These are phyloP conservation scores for Ensete ventricosum DNA, from an alignment of 176 grass and related monocot species.

Conservation along the genomic window DNA sequence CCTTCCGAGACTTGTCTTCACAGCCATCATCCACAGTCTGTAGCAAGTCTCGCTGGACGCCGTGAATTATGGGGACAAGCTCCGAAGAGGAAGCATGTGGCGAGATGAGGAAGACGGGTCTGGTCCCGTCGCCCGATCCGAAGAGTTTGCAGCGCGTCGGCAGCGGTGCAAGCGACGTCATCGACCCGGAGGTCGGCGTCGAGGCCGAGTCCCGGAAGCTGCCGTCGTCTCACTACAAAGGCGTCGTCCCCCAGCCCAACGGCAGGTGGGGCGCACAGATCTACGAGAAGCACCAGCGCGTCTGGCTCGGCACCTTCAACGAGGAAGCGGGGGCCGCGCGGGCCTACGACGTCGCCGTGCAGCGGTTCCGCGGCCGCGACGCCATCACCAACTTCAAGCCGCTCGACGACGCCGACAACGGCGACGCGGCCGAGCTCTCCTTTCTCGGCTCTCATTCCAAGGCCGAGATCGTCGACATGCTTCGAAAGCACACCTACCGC, in stretches of 20 bases:
- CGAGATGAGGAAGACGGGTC: neutral
- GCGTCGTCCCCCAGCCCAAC: slow-evolving; percentile 96
- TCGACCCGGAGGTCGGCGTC: neutral
- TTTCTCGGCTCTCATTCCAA: slow-evolving; percentile 1
- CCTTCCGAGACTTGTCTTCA: too few species aligned
- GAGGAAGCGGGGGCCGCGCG: slow-evolving; percentile 57
- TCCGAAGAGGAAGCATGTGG: neutral
- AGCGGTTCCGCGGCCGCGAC: slow-evolving; percentile 90
- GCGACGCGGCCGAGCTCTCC: neutral
- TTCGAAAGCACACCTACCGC: neutral
- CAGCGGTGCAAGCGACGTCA: neutral
- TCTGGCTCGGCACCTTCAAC: slow-evolving; percentile 95
- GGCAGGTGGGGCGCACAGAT: slow-evolving; percentile 98
- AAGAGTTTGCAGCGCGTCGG: neutral
- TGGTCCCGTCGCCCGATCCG: neutral
- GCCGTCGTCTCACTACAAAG: slow-evolving; percentile 86
- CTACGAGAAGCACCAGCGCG: slow-evolving; percentile 96
- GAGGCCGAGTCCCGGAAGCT: slow-evolving; percentile 22
- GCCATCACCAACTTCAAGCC: slow-evolving; percentile 86
- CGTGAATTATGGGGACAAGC: neutral
- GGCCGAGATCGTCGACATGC: slow-evolving; percentile 11
- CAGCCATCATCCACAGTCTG: too few species aligned
- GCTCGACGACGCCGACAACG: neutral
- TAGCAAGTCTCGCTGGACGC: too few species aligned
- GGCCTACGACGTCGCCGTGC: slow-evolving; percentile 79